Percentiles rank a stretch among this genome's conserved stretches.
Evolutionary conservation across 2,329 filamentous ascomycete genomes (phyloP).

Genomic region (Fusarium pseudoanthophilum): DNA sequence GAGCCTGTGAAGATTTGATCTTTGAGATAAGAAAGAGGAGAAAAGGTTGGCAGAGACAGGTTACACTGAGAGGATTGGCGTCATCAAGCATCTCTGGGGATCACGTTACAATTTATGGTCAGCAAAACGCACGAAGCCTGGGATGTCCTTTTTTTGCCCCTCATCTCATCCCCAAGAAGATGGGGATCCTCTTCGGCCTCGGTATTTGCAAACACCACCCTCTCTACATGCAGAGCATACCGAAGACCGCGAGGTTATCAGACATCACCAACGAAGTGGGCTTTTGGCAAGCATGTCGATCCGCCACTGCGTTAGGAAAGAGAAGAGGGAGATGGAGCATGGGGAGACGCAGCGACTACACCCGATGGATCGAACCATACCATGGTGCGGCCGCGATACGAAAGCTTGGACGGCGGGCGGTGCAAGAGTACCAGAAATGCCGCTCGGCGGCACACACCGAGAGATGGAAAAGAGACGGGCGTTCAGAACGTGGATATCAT

Average conservation of each 20-base stretch:
- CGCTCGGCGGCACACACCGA: conserved; percentile 37
- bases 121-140: conserved; percentile 16
- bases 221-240: conserved; percentile 2
- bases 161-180: conserved; percentile 21
- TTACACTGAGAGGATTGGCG: conserved; percentile 21
- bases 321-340: background rate
- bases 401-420: background rate
- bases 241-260: conserved; percentile 2
- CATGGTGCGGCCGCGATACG: conserved; percentile 4
- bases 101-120: conserved; percentile 40
- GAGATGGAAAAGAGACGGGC: background rate
- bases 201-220: conserved; percentile 18
- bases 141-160: conserved; percentile 8
- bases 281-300: conserved; percentile 18
- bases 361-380: conserved; percentile 38
- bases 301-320: conserved; percentile 10
- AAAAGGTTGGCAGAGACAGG: conserved; percentile 14
- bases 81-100: conserved; percentile 34
- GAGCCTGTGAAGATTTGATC: background rate
- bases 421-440: conserved; percentile 7
- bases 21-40: background rate
- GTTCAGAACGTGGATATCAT: background rate
- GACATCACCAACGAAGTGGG: conserved; percentile 1
- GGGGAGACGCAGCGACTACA: conserved; percentile 5
- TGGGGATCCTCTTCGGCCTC: conserved; percentile 12